phyloP scores from a whole-genome alignment of 2,329 filamentous ascomycete genomes.

The Zelopaecilomyces penicillatus region DNA sequence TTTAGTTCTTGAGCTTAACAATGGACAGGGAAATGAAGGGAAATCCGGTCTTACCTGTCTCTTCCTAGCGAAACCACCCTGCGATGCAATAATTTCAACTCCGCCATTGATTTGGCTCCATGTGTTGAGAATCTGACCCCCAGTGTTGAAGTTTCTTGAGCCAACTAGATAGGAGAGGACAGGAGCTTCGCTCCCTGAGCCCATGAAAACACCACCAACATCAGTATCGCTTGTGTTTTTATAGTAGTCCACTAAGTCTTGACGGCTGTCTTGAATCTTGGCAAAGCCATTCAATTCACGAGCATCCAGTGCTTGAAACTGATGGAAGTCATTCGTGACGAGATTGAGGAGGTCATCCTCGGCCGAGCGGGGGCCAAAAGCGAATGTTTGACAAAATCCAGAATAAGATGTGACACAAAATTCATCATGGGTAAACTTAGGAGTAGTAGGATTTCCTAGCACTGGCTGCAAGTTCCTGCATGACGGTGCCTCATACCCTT shows the following conservation, averaged over 20 bases:
- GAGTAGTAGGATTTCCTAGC: not conserved
- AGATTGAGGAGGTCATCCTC: not conserved
- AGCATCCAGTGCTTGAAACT: not conserved
- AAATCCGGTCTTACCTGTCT: not conserved
- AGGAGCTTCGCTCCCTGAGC: not conserved
- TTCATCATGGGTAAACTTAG: not conserved
- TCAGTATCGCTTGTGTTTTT: not conserved
- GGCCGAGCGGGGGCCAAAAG: not conserved
- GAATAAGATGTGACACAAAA: not conserved
- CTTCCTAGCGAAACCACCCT: not conserved
- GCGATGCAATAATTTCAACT: slow-evolving; percentile 28
- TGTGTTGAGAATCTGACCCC: slow-evolving; percentile 8
- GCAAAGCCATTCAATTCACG: not conserved
- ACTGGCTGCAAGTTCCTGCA: not conserved
- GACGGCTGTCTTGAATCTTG: not conserved
- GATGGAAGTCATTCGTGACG: not conserved
- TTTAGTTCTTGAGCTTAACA: too few relatives aligned
- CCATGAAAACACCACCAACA: not conserved
- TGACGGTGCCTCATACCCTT: not conserved
- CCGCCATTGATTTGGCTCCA: slow-evolving; percentile 15
- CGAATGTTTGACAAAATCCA: not conserved
- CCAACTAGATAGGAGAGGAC: not conserved
- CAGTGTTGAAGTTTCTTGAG: not conserved
- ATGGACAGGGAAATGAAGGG: too few relatives aligned
- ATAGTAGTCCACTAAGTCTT: not conserved